Base-by-base conservation (phyloP, 116 monocot species). In the Papilionanthe hybrid region DNA sequence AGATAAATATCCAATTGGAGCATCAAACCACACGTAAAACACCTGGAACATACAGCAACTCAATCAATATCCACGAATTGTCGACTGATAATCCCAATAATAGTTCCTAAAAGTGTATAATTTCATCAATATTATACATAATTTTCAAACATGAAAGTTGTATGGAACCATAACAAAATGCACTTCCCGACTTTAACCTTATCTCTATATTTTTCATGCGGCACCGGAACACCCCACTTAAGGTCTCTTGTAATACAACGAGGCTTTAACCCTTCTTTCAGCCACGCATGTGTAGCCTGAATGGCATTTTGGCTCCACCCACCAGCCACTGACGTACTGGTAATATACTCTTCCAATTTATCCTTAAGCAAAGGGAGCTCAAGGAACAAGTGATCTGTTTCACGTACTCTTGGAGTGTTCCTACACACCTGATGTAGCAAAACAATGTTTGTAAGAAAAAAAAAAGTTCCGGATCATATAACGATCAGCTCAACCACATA, bases 11-110 rank as follows among this genome's bases (percentile, higher is more conserved):
- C 97, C 97, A 85, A 97, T 97, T 49, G 97, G 97, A 17, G 97
- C 97, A 91, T 97, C 97, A 88, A 94, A 97, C 97, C 97, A 97
- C 20, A 97, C 97, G 80, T 97, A 97, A 84, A 97, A 97, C 4
- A 97, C 97, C 96, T 96, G 49, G 50, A 85, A 28, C 55, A n/a
- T 75, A 85, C 32, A 60, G 60, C 73, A 73, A n/a, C 3, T 58
- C 41, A 48, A 69, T 63, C 29, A 27, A n/a, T 68, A 81, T 27
- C 18, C 20, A 56, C 13, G 11, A 72, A 55, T 22, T 77, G 12
- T 56, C 30, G 77, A 8, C 22, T 9, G 20, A 78, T 68, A 15
- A 83, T 76, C 42, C 10, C 15, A 76, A 76, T 22, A 76, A 8
- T 27, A 25, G 50, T 76, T 49, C 11, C 27, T 53, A 32, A 55